Percentiles rank a stretch among this genome's conserved stretches.
phyloP scores from a whole-genome alignment of 768 basidiomycete species.

The Glaciozyma antarctica region DNA sequence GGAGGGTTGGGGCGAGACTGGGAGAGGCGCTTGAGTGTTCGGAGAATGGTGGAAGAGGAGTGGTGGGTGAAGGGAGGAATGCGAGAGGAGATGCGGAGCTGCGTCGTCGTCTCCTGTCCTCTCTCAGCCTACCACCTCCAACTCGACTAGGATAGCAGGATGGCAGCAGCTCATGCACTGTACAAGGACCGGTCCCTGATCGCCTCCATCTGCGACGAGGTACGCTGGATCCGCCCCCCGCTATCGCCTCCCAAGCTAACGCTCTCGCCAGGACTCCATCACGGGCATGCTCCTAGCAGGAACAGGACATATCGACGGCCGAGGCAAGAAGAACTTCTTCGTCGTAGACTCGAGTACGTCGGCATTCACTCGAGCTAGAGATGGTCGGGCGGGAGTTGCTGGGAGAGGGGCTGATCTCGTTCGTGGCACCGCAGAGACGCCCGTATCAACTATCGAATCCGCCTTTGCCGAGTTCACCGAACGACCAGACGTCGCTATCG shows the following conservation, averaged over 20 bases:
- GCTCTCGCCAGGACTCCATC: slow-evolving; percentile 69
- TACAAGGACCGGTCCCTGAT: slow-evolving; percentile 63
- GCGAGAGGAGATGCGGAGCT: too few relatives aligned
- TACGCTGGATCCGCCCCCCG: slow-evolving; percentile 36
- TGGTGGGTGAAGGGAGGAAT: too few relatives aligned
- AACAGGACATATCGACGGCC: slow-evolving; percentile 77
- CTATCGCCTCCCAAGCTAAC: neutral
- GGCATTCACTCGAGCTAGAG: neutral
- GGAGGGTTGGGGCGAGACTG: too few relatives aligned
- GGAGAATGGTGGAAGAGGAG: too few relatives aligned
- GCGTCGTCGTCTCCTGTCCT: neutral
- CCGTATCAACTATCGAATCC: slow-evolving; percentile 76
- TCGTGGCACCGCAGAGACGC: slow-evolving; percentile 58
- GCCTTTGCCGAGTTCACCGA: slow-evolving; percentile 91
- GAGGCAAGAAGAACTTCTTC: slow-evolving; percentile 95
- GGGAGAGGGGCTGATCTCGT: neutral
- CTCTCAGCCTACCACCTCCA: neutral
- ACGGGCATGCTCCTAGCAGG: slow-evolving; percentile 92
- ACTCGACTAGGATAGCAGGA: neutral
- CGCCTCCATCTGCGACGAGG: slow-evolving; percentile 97
- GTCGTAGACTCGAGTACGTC: slow-evolving; percentile 81
- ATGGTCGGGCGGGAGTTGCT: neutral
- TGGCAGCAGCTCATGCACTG: neutral
- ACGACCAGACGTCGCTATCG: slow-evolving; percentile 87
- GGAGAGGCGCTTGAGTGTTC: too few relatives aligned